These are phyloP conservation scores for Herpotrichia juniperi DNA, from an alignment of 2,329 filamentous ascomycete species.

Conservation along the genomic window DNA sequence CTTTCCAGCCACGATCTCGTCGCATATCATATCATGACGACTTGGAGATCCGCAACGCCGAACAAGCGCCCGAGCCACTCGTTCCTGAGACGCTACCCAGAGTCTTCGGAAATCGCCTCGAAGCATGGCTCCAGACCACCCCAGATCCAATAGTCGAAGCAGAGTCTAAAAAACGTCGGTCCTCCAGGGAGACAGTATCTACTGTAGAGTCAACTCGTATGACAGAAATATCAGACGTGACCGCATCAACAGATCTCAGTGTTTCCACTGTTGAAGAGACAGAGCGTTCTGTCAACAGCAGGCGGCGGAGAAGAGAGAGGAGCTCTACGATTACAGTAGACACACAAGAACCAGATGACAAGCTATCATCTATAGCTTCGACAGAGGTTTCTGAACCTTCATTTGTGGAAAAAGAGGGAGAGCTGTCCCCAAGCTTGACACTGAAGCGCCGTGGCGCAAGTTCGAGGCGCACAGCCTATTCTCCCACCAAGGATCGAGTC, in stretches of 20 bases:
- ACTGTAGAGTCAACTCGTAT: slow-evolving; percentile 31
- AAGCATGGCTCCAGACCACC: slow-evolving; percentile 66
- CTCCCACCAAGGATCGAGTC: slow-evolving; percentile 48
- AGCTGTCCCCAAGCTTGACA: slow-evolving; percentile 28
- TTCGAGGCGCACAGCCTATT: slow-evolving; percentile 43
- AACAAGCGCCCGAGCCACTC: slow-evolving; percentile 18
- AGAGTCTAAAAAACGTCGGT: slow-evolving; percentile 42
- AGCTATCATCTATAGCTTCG: slow-evolving; percentile 25
- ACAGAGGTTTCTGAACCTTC: slow-evolving; percentile 18
- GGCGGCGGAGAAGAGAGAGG: slow-evolving; percentile 32
- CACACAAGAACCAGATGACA: slow-evolving; percentile 27
- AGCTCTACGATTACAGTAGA: slow-evolving; percentile 35
- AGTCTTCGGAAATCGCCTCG: slow-evolving; percentile 59
- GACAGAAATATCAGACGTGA: slow-evolving; percentile 33
- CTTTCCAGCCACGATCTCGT: slow-evolving; percentile 23
- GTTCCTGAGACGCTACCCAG: slow-evolving; percentile 48
- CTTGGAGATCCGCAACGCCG: slow-evolving; percentile 18
- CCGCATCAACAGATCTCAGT: slow-evolving; percentile 26
- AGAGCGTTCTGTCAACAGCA: slow-evolving; percentile 31
- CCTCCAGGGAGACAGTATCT: slow-evolving; percentile 38
- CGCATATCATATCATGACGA: slow-evolving; percentile 34
- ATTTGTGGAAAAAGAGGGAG: slow-evolving; percentile 1
- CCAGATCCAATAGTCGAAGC: slow-evolving; percentile 62
- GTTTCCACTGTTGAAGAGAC: slow-evolving; percentile 24
- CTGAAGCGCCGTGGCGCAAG: slow-evolving; percentile 46